Conservation (phyloP, 78 protist species). For the Tieghemostelium lacteum region DNA sequence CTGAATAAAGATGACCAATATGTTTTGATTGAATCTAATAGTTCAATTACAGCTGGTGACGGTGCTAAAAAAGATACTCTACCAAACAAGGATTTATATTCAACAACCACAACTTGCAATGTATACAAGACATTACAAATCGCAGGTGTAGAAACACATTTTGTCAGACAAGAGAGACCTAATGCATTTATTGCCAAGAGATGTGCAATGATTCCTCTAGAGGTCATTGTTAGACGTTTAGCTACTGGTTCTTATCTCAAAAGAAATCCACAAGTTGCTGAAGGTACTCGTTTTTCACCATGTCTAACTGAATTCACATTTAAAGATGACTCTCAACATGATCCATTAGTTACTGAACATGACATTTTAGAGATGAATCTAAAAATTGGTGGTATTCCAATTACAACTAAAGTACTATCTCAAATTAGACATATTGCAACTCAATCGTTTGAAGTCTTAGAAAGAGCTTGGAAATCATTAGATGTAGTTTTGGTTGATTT, state of each 20-base stretch:
- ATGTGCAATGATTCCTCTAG: conserved; percentile 78
- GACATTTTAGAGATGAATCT: conserved; percentile 66
- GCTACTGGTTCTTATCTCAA: conserved; percentile 79
- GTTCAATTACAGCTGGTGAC: conserved; percentile 82
- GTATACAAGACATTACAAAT: conserved; percentile 32
- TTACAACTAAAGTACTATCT: conserved; percentile 39
- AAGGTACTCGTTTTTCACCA: conserved; percentile 59
- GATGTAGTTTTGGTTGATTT: conserved; percentile 72
- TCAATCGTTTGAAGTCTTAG: conserved; percentile 67
- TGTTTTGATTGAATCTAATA: conserved; percentile 57
- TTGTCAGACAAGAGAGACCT: conserved; percentile 35
- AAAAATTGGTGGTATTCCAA: conserved; percentile 59
- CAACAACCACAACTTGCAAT: conserved; percentile 56
- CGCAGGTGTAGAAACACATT: conserved; percentile 58
- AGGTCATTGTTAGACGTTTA: conserved; percentile 67
- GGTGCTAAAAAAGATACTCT: conserved; percentile 64
- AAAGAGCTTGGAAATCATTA: conserved; percentile 67
- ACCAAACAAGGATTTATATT: conserved; percentile 46
- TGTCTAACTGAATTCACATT: conserved; percentile 63
- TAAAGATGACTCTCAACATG: conserved; percentile 76
- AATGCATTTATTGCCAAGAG: conserved; percentile 62
- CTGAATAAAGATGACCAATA: conserved; percentile 65
- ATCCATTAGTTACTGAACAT: conserved; percentile 68
- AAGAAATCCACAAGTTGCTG: conserved; percentile 58
- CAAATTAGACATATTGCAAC: conserved; percentile 58